phyloP scores from a whole-genome alignment of 768 basidiomycete genomes.

The Pulveroboletus sp. region DNA sequence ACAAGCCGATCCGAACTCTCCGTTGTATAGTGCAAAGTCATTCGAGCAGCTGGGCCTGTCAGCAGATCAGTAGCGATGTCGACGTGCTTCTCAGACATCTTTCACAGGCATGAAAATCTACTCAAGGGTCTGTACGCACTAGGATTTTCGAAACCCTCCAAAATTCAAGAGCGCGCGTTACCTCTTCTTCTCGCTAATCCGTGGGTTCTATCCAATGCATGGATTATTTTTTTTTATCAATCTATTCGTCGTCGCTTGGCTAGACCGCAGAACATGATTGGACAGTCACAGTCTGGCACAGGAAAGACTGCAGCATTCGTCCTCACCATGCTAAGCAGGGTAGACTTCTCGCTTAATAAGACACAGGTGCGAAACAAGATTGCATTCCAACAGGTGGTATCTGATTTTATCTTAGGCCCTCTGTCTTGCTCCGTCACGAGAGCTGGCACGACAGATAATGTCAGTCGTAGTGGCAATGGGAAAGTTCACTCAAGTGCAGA shows the following conservation, averaged over 20 bases:
- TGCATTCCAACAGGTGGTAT: neutral
- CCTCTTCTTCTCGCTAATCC: slow-evolving; percentile 88
- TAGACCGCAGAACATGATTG: slow-evolving; percentile 98
- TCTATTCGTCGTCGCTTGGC: slow-evolving; percentile 2
- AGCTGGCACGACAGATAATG: slow-evolving; percentile 97
- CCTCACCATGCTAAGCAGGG: slow-evolving; percentile 91
- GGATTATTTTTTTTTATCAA: neutral
- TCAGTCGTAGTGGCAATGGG: slow-evolving; percentile 92
- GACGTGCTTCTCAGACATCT: slow-evolving; percentile 2
- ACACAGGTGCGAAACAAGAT: slow-evolving; percentile 59
- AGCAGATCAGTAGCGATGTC: slow-evolving; percentile 29
- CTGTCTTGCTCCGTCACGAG: slow-evolving; percentile 96
- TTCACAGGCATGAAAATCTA: slow-evolving; percentile 71
- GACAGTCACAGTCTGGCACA: slow-evolving; percentile 98
- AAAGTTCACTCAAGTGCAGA: slow-evolving; percentile 88
- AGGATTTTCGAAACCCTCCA: slow-evolving; percentile 96
- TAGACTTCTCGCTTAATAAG: slow-evolving; percentile 77
- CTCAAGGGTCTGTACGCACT: slow-evolving; percentile 92
- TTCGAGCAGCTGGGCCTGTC: slow-evolving; percentile 96
- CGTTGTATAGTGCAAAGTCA: slow-evolving; percentile 85
- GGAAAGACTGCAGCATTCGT: slow-evolving; percentile 99
- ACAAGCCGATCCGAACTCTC: slow-evolving; percentile 94
- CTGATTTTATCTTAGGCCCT: slow-evolving; percentile 57
- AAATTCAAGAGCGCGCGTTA: slow-evolving; percentile 96
- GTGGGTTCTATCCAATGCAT: slow-evolving; percentile 41